Percentiles rank a stretch among this genome's conserved stretches.
phyloP scores from a whole-genome alignment of 225 moss, liverwort and hornwort species.

The Marchantia polymorpha region DNA sequence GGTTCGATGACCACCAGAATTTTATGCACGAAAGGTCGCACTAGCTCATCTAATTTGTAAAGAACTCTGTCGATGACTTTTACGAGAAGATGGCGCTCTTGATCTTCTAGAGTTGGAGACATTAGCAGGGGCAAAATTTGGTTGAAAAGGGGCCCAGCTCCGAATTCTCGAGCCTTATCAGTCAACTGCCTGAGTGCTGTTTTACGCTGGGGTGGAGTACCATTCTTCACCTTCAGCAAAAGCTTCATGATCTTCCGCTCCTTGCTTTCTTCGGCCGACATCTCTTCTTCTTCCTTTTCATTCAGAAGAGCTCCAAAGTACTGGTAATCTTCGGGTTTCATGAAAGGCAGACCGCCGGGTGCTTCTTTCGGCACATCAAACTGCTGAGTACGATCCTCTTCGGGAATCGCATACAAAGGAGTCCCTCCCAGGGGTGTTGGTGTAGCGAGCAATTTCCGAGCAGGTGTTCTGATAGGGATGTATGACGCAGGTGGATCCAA shows the following conservation, averaged over 20 bases:
- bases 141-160: constrained; percentile 92
- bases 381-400: constrained; percentile 94
- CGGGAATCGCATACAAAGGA: constrained; percentile 86
- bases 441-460: constrained; percentile 93
- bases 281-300: constrained; percentile 97
- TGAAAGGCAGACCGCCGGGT: constrained; percentile 87
- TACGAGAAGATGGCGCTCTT: constrained; percentile 95
- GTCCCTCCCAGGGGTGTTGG: constrained; percentile 98
- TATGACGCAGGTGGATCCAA: constrained; percentile 93
- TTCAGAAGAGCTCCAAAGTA: constrained; percentile 93
- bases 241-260: constrained; percentile 99
- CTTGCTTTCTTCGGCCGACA: constrained; percentile 97
- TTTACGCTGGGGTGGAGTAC: constrained; percentile 94
- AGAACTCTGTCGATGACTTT: constrained; percentile 99
- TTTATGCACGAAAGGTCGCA: constrained; percentile 97
- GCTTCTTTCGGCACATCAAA: constrained; percentile 98
- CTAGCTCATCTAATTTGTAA: constrained; percentile 95
- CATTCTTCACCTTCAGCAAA: constrained; percentile 94
- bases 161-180: constrained; percentile 96
- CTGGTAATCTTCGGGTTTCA: constrained; percentile 99
- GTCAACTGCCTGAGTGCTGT: constrained; percentile 93
- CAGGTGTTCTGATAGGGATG: constrained; percentile 96
- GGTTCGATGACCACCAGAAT: constrained; percentile 98
- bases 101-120: constrained; percentile 99
- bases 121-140: constrained; percentile 96